Conservation (phyloP, 192 early-diverging fungal genomes). For the Dissophora ornata region DNA sequence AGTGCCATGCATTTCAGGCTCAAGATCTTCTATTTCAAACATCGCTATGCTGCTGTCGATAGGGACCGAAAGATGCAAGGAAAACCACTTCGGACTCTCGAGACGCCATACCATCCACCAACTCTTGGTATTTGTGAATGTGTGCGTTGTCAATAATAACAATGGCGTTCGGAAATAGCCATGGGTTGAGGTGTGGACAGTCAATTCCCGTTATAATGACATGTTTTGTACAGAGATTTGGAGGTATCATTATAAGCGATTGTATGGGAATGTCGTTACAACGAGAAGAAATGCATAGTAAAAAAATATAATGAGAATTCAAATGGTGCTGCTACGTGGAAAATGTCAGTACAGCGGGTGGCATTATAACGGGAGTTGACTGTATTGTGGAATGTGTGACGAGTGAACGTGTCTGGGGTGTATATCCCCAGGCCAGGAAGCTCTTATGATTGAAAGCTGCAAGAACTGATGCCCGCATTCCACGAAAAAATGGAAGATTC, state of each 20-base stretch:
- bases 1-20: too few relatives aligned
- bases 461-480: constrained; percentile 4
- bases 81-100: not conserved
- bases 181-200: constrained; percentile 7
- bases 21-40: too few relatives aligned
- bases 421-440: constrained; percentile 1
- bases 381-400: not conserved
- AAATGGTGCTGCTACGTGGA: too few relatives aligned
- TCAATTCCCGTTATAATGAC: too few relatives aligned
- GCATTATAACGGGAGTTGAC: too few relatives aligned
- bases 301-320: too few relatives aligned
- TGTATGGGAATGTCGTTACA: too few relatives aligned
- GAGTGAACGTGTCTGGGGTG: constrained; percentile 5
- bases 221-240: constrained; percentile 4
- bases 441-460: constrained; percentile 10
- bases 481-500: constrained; percentile 7
- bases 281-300: too few relatives aligned
- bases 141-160: constrained; percentile 8
- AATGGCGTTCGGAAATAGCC: constrained; percentile 2
- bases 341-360: too few relatives aligned
- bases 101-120: not conserved
- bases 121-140: constrained; percentile 4
- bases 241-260: too few relatives aligned
- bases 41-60: too few relatives aligned
- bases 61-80: not conserved